A percentile compares a stretch with the other conserved stretches of the same genome.
Evolutionary conservation across 2,329 filamentous ascomycete species (phyloP).

Genomic region (Tolypocladium album): DNA sequence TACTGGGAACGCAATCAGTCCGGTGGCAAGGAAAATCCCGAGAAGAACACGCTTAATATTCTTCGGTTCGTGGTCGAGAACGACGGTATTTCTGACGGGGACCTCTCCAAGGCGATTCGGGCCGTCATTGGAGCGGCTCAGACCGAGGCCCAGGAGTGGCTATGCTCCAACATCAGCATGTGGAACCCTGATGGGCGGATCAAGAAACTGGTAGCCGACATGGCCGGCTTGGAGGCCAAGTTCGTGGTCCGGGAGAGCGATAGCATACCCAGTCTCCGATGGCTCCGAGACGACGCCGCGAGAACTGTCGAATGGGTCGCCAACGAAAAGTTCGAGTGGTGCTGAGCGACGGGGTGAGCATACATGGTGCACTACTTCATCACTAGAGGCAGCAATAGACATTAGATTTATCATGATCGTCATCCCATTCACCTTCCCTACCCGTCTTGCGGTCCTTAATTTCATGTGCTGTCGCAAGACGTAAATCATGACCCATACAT

Average conservation of each 20-base stretch:
- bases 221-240: conserved; percentile 35
- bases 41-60: conserved; percentile 58
- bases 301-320: conserved; percentile 57
- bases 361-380: neutral
- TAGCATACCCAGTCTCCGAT: conserved; percentile 62
- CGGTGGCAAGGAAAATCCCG: conserved; percentile 36
- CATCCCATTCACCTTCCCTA: conserved; percentile 1
- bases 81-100: conserved; percentile 21
- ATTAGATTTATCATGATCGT: conserved; percentile 1
- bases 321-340: conserved; percentile 74
- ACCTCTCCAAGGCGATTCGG: conserved; percentile 42
- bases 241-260: conserved; percentile 48
- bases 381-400: neutral
- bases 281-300: conserved; percentile 48
- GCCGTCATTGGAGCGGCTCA: conserved; percentile 58
- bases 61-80: conserved; percentile 59
- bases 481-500: conserved; percentile 1
- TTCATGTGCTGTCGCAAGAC: conserved; percentile 3
- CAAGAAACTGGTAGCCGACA: conserved; percentile 30
- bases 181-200: conserved; percentile 68
- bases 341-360: conserved; percentile 27
- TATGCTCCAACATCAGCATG: conserved; percentile 58
- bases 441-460: neutral
- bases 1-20: conserved; percentile 62
- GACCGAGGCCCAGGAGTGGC: conserved; percentile 60